Base-by-base conservation (phyloP, 306 rosid species). In the Corylus heterophylla region DNA sequence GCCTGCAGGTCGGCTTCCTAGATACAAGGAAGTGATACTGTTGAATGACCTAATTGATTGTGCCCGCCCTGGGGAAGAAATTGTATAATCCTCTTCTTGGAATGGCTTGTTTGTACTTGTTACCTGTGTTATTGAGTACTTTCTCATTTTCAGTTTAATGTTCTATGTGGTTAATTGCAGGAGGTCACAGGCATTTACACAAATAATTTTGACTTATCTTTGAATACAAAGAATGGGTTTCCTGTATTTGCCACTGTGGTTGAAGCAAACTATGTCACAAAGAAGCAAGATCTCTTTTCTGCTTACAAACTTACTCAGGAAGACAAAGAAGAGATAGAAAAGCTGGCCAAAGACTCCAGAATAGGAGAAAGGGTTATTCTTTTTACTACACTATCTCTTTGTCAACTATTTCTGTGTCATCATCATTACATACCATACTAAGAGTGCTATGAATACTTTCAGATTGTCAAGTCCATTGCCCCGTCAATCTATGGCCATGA, bases 11-110 rank as follows among this genome's bases (percentile, higher is more conserved):
- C 94, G 99, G 22, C 92, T 95, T 81, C 99, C 99, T 25, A 91
- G 99, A 89, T 95, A 91, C 88, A 95, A 95, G 84, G 99, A 95
- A 91, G 98, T 93, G 78, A 95, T 95, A 80, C 79, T 95, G 16
- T 81, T 95, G 93, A 95, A 95, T 79, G 99, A 95, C 88, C 86
- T 93, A 80, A 95, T 95, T 83, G 99, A 95, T 77, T 95, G 99
- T 81, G 99, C 99, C 39, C 96, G 99, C 48, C 99, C 99, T 47
- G 99, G 99, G 31, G 99, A 95, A 93, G 98, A 95, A 83, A 95
- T 95, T 79, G 99, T 95, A 93, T 2, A 44, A 22, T 82, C 70
- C 83, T 81, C 74, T 49, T 56, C 84, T 52, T 69, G 0, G 49
- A 42, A 79, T 77, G 86, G 12, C 20, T 79, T 77, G 42, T 44